Percentiles rank a stretch among this genome's conserved stretches.
Conservation (phyloP, 2,329 filamentous ascomycete genomes). For the Colletotrichum gigasporum region DNA sequence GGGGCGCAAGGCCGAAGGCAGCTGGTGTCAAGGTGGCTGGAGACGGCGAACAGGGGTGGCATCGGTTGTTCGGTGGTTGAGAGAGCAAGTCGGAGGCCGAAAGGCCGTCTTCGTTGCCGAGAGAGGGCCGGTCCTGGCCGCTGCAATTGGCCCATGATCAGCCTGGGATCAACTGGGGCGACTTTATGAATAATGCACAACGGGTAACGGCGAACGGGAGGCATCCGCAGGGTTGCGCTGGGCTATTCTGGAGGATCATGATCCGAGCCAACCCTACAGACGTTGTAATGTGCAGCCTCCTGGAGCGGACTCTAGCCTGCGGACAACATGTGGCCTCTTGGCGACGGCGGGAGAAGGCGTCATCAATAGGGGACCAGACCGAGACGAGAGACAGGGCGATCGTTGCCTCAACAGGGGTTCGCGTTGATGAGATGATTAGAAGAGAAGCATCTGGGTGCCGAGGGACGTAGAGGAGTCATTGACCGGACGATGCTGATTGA, state of each 20-base stretch:
- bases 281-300: not conserved
- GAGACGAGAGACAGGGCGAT: not conserved
- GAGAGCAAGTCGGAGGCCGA: slow-evolving; percentile 27
- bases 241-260: slow-evolving; percentile 17
- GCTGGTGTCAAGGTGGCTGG: not conserved
- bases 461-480: not conserved
- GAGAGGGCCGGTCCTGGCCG: not conserved
- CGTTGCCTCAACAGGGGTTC: not conserved
- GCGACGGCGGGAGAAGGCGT: not conserved
- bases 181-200: slow-evolving; percentile 22
- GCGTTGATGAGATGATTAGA: not conserved
- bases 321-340: not conserved
- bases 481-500: not conserved
- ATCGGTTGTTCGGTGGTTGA: slow-evolving; percentile 8
- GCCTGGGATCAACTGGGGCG: slow-evolving; percentile 13
- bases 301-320: not conserved
- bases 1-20: not conserved
- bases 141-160: slow-evolving; percentile 8
- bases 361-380: not conserved
- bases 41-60: not conserved
- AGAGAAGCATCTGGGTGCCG: not conserved
- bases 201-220: slow-evolving; percentile 16
- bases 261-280: slow-evolving; percentile 28
- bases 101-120: slow-evolving; percentile 28
- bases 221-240: slow-evolving; percentile 13